A percentile compares a stretch with the other conserved stretches of the same genome.
Conservation (phyloP, 768 basidiomycete species). For the Collybia nuda region DNA sequence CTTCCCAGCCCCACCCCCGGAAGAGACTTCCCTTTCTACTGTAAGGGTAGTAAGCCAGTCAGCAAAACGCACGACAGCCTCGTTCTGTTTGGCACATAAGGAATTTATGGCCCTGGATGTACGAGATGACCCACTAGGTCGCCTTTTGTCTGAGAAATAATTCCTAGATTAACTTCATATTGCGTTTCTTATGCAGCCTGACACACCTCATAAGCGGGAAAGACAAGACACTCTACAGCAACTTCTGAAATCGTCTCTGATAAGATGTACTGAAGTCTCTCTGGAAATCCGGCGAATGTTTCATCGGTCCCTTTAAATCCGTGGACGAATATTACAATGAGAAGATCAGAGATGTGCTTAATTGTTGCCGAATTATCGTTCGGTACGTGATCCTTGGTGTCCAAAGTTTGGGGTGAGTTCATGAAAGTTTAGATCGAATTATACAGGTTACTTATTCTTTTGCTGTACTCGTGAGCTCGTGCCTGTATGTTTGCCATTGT, state of each 20-base stretch:
- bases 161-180: background rate
- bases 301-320: slow-evolving; percentile 67
- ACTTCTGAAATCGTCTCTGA: slow-evolving; percentile 58
- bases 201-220: slow-evolving; percentile 85
- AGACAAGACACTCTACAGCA: slow-evolving; percentile 72
- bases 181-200: background rate
- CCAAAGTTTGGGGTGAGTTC: background rate
- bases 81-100: slow-evolving; percentile 43
- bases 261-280: slow-evolving; percentile 75
- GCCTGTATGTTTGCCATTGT: no score
- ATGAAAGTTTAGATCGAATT: background rate
- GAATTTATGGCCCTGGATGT: slow-evolving; percentile 6
- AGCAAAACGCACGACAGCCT: slow-evolving; percentile 81
- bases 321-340: slow-evolving; percentile 79
- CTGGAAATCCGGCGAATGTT: slow-evolving; percentile 78
- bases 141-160: slow-evolving; percentile 71
- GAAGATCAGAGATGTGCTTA: slow-evolving; percentile 34
- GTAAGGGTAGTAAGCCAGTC: slow-evolving; percentile 92
- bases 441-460: no score
- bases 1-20: slow-evolving; percentile 74
- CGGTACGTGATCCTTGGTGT: background rate
- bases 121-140: slow-evolving; percentile 61
- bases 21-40: slow-evolving; percentile 79
- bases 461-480: no score
- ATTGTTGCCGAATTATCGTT: slow-evolving; percentile 9